phyloP scores from a whole-genome alignment of 805 yeast genomes.

The Candida silvicultrix region DNA sequence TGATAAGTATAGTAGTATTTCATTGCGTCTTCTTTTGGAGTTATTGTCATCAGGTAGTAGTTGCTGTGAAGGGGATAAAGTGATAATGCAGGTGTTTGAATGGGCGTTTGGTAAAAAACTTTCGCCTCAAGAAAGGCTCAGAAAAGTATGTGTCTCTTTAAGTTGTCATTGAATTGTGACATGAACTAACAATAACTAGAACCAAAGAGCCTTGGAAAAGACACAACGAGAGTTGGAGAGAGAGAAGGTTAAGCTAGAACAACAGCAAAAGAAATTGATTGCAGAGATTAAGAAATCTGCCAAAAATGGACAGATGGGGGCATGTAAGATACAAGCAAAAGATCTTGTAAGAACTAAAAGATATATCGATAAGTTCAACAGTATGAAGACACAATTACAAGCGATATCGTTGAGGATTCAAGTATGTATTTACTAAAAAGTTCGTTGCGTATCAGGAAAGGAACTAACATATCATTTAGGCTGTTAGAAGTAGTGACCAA shows the following conservation, averaged over 20 bases:
- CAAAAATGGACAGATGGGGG: constrained; percentile 79
- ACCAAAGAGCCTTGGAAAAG: constrained; percentile 90
- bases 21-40: no score
- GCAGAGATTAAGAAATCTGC: constrained; percentile 88
- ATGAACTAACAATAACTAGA: constrained; percentile 30
- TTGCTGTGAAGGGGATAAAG: not conserved
- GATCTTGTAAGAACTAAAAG: constrained; percentile 85
- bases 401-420: constrained; percentile 91
- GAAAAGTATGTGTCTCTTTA: constrained; percentile 57
- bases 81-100: constrained; percentile 59
- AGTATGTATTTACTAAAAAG: not conserved
- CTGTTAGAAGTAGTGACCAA: constrained; percentile 89
- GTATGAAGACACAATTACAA: constrained; percentile 91
- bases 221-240: constrained; percentile 91
- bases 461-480: no score
- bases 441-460: no score
- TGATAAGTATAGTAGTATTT: no score
- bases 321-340: constrained; percentile 92
- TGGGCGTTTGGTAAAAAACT: constrained; percentile 94
- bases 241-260: constrained; percentile 79
- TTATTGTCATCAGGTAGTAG: no score
- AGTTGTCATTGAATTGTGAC: no score
- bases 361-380: constrained; percentile 79
- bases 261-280: constrained; percentile 85
- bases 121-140: constrained; percentile 91